Base-by-base conservation (phyloP, 306 rosid species). In the Vigna mungo region DNA sequence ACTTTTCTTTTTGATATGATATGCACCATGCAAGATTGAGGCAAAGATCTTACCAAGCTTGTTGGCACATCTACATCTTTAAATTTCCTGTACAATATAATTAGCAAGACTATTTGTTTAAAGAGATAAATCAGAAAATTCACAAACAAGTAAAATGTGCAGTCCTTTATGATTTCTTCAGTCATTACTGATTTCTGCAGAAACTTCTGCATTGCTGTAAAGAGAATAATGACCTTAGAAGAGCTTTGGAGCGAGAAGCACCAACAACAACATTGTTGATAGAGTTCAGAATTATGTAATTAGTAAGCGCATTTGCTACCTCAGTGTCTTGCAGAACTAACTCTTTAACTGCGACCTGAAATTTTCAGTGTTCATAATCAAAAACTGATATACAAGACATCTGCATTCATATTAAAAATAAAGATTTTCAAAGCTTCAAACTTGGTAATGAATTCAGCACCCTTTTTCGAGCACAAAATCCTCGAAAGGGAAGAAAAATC, bases 381-480 rank as follows among this genome's bases (percentile, higher is more conserved):
- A 23, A 60, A 56, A 49, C 51, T 58, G 5, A 4, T 12, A 23
- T 49, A 37, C 8, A 7, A 39, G 53, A 55, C 16, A 21, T 72
- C 10, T 8, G 41, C 2, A 27, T 41, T 9, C 7, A 27, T 53
- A 36, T 36, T 34, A 5, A 5, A 30, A 30, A 4, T 30, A 30
- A 30, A 4, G 34, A 30, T 30, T 30, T 30, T 30, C 4, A 30
- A 30, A 30, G 34, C 34, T 5, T 34, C 37, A 34, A 34, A 34
- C 37, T 34, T 34, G 4, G 37, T 34, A 34, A 34, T 34, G 37
- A 34, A 34, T 34, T 34, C 37, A 34, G 78, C 27, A 93, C 98
- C 88, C 98, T 91, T 83, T 88, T 93, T 63, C 93, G 79, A 9
- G 94, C 95, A 75, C 98, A 91, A 77, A 89, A 85, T 80, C 93